A percentile compares a stretch with the other conserved stretches of the same genome.
Conservation (phyloP, 2,329 filamentous ascomycete species). For the Albifimbria verrucaria region DNA sequence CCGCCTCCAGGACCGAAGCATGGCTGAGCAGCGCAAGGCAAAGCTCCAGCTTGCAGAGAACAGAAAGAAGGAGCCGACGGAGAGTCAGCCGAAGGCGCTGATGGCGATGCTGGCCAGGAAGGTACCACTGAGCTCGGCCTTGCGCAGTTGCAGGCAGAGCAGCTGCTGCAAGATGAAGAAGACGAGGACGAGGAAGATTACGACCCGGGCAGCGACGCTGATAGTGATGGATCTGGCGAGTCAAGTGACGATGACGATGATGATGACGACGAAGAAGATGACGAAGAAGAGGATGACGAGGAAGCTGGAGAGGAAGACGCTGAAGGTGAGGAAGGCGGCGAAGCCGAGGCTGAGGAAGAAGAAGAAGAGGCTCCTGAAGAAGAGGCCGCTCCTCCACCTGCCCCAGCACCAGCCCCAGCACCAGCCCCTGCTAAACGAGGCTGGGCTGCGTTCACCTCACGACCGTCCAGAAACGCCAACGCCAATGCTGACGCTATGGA, state of each 20-base stretch:
- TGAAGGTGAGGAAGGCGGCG: slow-evolving; percentile 24
- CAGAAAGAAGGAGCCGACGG: slow-evolving; percentile 44
- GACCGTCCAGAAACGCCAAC: slow-evolving; percentile 17
- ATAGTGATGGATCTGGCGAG: slow-evolving; percentile 54
- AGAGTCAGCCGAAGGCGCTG: slow-evolving; percentile 16
- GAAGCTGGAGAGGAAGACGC: slow-evolving; percentile 33
- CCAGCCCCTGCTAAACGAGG: slow-evolving; percentile 13
- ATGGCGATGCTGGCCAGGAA: slow-evolving; percentile 27
- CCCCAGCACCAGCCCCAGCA: slow-evolving; percentile 1
- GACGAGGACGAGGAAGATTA: slow-evolving; percentile 66
- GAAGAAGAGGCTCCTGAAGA: slow-evolving; percentile 15
- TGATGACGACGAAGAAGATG: slow-evolving; percentile 45
- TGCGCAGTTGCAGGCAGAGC: slow-evolving; percentile 49
- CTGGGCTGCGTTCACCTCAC: slow-evolving; percentile 26
- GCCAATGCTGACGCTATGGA: too few species aligned
- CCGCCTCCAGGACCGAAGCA: slow-evolving; percentile 62
- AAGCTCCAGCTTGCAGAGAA: slow-evolving; percentile 62
- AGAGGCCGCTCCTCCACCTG: slow-evolving; percentile 9
- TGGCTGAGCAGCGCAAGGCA: slow-evolving; percentile 65
- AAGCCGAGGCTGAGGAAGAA: slow-evolving; percentile 12
- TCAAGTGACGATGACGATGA: slow-evolving; percentile 51
- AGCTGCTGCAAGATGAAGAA: slow-evolving; percentile 55
- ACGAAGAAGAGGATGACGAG: slow-evolving; percentile 36
- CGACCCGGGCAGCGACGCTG: slow-evolving; percentile 58
- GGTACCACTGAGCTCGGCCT: slow-evolving; percentile 47